Conservation (phyloP, 176 grass and related monocot species). For the Carex myosuroides region DNA sequence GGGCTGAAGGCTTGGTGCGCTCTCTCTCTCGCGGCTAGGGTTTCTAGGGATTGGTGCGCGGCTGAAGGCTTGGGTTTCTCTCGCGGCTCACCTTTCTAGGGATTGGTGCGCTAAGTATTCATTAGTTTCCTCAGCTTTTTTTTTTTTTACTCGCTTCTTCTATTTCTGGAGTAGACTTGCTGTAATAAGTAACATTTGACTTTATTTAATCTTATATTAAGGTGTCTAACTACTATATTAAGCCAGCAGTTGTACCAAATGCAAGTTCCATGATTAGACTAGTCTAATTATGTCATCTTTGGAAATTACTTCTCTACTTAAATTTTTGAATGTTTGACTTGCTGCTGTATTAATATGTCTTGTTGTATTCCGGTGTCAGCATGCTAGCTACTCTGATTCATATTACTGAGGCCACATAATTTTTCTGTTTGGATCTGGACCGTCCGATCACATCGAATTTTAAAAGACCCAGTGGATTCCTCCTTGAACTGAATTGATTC, state of each 20-base stretch:
- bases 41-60: no score
- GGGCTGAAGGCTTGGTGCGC: no score
- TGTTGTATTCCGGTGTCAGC: neutral
- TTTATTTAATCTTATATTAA: neutral
- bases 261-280: neutral
- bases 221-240: neutral
- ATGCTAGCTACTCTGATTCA: neutral
- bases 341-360: neutral
- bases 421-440: no score
- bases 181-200: conserved; percentile 7
- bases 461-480: no score
- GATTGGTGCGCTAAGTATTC: no score
- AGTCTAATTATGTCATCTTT: neutral
- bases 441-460: no score
- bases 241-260: conserved; percentile 11
- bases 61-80: no score
- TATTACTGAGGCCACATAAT: no score
- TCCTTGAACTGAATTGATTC: no score
- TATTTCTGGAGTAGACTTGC: neutral
- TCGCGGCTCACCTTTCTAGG: no score
- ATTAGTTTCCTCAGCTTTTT: neutral
- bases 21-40: no score
- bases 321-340: neutral
- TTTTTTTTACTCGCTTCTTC: neutral
- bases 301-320: neutral